Evolutionary conservation across 1,284 basidiomycete species (phyloP), one percentile per base, ranked within the genome.

Genomic region (Pterulicium gracile): DNA sequence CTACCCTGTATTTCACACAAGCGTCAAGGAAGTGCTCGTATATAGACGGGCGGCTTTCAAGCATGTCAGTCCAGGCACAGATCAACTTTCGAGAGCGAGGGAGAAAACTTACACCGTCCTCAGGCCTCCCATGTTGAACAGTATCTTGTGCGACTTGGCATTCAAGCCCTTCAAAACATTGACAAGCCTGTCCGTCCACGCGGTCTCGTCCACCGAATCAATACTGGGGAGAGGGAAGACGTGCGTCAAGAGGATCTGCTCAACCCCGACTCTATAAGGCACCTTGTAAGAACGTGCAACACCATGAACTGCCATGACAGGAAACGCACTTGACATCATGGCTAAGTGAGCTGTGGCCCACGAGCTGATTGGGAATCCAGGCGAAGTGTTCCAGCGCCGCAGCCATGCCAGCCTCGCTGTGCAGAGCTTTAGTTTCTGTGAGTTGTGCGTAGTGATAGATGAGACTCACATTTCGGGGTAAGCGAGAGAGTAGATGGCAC

Each of bases 181-280:
- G 14, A 98, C 66, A 24, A 98, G 63, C 15, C 84, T 73, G 54
- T 95, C 89, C 0, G 86, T 88, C 93, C 93, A 98, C 0, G 75
- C 75, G 1, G 72, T 73, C 54, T 94, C 90, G 52, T 41, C 19
- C 7, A 41, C 39, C 10, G n/a, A n/a, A 17, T n/a, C 39, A 7
- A 41, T 10, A 10, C 10, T 20, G 7, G 39, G 39, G 7, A 41
- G 39, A 7, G 39, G 39, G 18, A 41, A 41, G n/a, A 41, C 10
- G 18, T 41, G 18, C 10, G 13, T 20, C 7, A 15, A 20, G 7
- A 20, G n/a, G 7, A 41, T 41, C 39, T 41, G 10, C 18, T 41
- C 39, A n/a, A 41, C 18, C 39, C 7, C 19, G 18, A 19, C 13
- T 17, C 39, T 41, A 24, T 13, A 41, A 35, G 10, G 21, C 43